These are phyloP conservation scores for Neofusicoccum cordaticola DNA, from an alignment of 2,329 filamentous ascomycete genomes.

Conservation along the genomic window DNA sequence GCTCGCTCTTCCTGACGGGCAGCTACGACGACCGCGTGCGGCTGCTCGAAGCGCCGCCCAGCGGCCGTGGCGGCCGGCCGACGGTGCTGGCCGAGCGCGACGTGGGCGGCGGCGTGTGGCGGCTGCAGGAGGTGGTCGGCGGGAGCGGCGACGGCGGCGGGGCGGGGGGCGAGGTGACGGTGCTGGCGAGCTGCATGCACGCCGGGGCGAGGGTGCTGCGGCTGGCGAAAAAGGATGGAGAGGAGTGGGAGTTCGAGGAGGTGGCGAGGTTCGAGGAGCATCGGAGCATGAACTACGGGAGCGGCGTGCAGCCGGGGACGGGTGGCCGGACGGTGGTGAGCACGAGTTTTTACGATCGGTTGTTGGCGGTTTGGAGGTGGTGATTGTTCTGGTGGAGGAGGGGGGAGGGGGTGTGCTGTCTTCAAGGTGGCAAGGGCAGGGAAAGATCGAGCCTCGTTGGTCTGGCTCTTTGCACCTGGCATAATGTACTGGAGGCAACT, in stretches of 20 bases:
- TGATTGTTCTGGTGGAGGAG: not conserved
- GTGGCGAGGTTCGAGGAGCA: conserved; percentile 77
- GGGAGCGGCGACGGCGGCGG: conserved; percentile 4
- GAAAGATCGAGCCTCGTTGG: too few relatives aligned
- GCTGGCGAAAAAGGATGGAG: conserved; percentile 35
- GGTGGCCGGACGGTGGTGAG: conserved; percentile 54
- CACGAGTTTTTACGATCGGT: conserved; percentile 74
- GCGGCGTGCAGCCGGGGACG: conserved; percentile 60
- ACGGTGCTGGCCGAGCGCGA: conserved; percentile 61
- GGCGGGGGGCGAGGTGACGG: too few relatives aligned
- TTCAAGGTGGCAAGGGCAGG: too few relatives aligned
- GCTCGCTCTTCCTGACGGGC: conserved; percentile 77
- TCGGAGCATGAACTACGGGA: conserved; percentile 92
- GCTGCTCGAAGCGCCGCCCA: conserved; percentile 51
- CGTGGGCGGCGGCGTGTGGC: conserved; percentile 82
- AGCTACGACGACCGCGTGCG: conserved; percentile 87
- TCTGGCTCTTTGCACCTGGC: too few relatives aligned
- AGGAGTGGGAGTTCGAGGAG: conserved; percentile 61
- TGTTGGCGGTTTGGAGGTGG: conserved; percentile 64
- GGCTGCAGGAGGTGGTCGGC: conserved; percentile 61
- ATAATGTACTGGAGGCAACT: too few relatives aligned
- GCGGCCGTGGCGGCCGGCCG: conserved; percentile 31
- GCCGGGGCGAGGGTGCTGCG: conserved; percentile 69
- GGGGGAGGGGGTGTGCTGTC: too few relatives aligned
- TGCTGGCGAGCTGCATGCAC: conserved; percentile 78